Evolutionary conservation across 345 rosid species (phyloP), one percentile per base, ranked within the genome.

Genomic region (Cochlearia excelsa): DNA sequence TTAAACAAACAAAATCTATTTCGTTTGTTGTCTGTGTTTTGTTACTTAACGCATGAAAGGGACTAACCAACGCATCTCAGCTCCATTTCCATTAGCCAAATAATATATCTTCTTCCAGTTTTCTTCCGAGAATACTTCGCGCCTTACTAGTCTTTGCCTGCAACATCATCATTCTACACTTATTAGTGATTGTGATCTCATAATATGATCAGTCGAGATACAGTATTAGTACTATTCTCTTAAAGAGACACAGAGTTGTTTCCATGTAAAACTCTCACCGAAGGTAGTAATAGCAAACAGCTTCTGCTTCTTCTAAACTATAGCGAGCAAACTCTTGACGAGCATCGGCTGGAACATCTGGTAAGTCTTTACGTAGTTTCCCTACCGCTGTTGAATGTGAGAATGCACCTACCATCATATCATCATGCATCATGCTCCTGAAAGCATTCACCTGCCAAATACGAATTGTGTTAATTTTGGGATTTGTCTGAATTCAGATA

Each of bases 331-430:
- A 74, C 46, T 70, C 51, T 46, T 73, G 69, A 51, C 94, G 99
- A 26, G 95, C 90, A 77, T 74, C 94, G 30, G 51, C 68, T 16
- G 99, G 95, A 67, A 89, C 92, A 77, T 93, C 89, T 66, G 99
- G 99, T 66, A 89, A 75, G 61, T 89, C 85, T 80, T 77, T 62
- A 3, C 92, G 94, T 60, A 93, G 83, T 72, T 89, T 93, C 42
- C 95, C 97, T 31, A 89, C 95, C 35, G 99, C 97, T 9, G 94
- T 89, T 74, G 99, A 93, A 71, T 89, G 86, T 44, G 95, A 83
- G 78, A 87, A 92, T 61, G 95, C 88, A 61, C 95, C 95, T 43
- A 89, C 87, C 97, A 92, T 92, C 99, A 89, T 88, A 62, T 81
- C 86, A 69, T 92, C 75, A 71, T 84, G 89, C 54, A 92, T 95